Conservation (phyloP, 768 basidiomycete genomes). For the Hypsizygus marmoreus region DNA sequence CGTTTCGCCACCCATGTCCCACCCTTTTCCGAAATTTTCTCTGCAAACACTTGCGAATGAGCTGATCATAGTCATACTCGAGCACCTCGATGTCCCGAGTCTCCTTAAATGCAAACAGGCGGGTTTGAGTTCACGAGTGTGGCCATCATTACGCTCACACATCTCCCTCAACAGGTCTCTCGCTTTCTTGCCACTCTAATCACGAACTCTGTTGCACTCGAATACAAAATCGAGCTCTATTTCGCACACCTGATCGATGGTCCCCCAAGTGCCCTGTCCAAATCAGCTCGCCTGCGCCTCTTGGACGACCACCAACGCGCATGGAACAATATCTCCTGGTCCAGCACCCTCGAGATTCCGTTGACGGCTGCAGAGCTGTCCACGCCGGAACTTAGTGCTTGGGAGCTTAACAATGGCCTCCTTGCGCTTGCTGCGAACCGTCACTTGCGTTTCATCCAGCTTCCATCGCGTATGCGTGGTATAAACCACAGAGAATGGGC, state of each 20-base stretch:
- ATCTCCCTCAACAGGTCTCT: neutral
- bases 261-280: neutral
- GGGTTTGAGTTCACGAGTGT: neutral
- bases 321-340: constrained; percentile 12
- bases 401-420: constrained; percentile 8
- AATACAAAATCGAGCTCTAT: constrained; percentile 17
- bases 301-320: constrained; percentile 10
- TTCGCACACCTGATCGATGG: constrained; percentile 12
- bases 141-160: neutral
- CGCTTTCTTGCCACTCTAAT: constrained; percentile 4
- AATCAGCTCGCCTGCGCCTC: constrained; percentile 5
- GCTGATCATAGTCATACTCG: constrained; percentile 1
- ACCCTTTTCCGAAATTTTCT: neutral
- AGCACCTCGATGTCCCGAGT: neutral
- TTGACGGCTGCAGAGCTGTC: constrained; percentile 2
- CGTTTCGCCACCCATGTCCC: neutral
- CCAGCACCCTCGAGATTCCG: constrained; percentile 1
- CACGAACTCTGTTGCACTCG: constrained; percentile 7
- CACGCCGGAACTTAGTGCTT: constrained; percentile 1
- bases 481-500: constrained; percentile 9
- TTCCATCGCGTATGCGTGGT: constrained; percentile 10
- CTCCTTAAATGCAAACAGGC: constrained; percentile 6
- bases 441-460: constrained; percentile 10
- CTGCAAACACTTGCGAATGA: constrained; percentile 3
- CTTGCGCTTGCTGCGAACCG: constrained; percentile 9